A percentile compares a stretch with the other conserved stretches of the same genome.
Conservation (phyloP, 2,329 filamentous ascomycete genomes). For the Zalaria obscura region DNA sequence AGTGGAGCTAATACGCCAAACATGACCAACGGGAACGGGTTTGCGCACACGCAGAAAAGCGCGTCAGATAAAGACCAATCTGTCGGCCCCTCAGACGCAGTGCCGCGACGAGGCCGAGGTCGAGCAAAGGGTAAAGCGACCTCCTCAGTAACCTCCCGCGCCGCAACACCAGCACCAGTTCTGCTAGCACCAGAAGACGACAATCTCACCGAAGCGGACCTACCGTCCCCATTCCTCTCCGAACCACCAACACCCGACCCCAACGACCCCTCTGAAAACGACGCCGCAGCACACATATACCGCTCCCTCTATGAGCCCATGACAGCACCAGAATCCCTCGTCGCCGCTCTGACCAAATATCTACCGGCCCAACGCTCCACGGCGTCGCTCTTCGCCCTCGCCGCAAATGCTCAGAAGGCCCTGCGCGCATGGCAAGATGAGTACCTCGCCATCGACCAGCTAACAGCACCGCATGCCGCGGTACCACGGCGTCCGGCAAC, state of each 20-base stretch:
- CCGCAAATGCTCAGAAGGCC: slow-evolving; percentile 37
- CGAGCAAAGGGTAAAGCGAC: not conserved
- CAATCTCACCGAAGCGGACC: slow-evolving; percentile 13
- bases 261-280: slow-evolving; percentile 9
- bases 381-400: slow-evolving; percentile 40
- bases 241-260: slow-evolving; percentile 6
- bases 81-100: no score
- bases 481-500: slow-evolving; percentile 37
- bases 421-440: slow-evolving; percentile 45
- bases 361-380: slow-evolving; percentile 28
- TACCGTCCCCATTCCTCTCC: slow-evolving; percentile 8
- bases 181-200: slow-evolving; percentile 18
- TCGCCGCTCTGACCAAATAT: slow-evolving; percentile 28
- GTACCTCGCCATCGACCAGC: slow-evolving; percentile 39
- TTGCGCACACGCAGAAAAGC: no score
- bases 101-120: no score
- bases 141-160: slow-evolving; percentile 1
- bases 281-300: slow-evolving; percentile 25
- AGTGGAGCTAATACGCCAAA: no score
- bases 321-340: slow-evolving; percentile 26
- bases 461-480: slow-evolving; percentile 36
- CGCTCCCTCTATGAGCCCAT: slow-evolving; percentile 26
- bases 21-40: no score
- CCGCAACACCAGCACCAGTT: slow-evolving; percentile 16
- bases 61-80: no score